A percentile compares a stretch with the other conserved stretches of the same genome.
Evolutionary conservation across 768 basidiomycete species (phyloP).

Genomic region (Termitomyces sp.): DNA sequence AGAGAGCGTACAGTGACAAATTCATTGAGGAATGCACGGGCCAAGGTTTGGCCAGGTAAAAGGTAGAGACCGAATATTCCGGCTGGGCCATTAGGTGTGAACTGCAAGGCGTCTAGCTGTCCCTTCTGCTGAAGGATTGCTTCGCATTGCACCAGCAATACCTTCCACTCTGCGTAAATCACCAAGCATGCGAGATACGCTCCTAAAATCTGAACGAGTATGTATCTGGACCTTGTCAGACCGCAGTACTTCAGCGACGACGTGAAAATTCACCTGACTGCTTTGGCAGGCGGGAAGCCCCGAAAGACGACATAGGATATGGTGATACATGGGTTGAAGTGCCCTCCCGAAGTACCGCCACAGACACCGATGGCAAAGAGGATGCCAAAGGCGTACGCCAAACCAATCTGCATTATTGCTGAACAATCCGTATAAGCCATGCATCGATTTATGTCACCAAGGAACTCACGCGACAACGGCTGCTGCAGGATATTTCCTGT

Average conservation of each 20-base stretch:
- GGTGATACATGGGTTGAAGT: conserved; percentile 62
- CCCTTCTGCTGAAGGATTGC: conserved; percentile 17
- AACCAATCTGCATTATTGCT: conserved; percentile 53
- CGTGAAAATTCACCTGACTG: conserved; percentile 28
- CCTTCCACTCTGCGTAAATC: conserved; percentile 58
- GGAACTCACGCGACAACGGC: conserved; percentile 40
- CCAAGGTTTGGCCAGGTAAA: conserved; percentile 34
- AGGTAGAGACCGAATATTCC: conserved; percentile 50
- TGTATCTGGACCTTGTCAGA: conserved; percentile 38
- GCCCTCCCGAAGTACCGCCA: conserved; percentile 50
- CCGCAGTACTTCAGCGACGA: background rate
- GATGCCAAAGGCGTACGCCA: conserved; percentile 55
- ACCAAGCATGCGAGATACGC: conserved; percentile 55
- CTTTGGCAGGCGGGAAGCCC: conserved; percentile 48
- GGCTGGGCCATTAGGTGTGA: conserved; percentile 35
- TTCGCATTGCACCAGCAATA: conserved; percentile 35
- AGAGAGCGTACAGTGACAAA: conserved; percentile 40
- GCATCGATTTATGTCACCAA: background rate
- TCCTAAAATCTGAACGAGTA: conserved; percentile 58
- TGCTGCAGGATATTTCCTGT: conserved; percentile 37
- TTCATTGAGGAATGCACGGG: conserved; percentile 46
- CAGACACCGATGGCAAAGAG: conserved; percentile 50
- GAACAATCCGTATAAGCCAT: background rate
- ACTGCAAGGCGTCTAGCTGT: conserved; percentile 18
- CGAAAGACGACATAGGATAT: conserved; percentile 46